These are phyloP conservation scores for Scheffersomyces illinoinensis DNA, from an alignment of 1,139 yeast species.

Conservation along the genomic window DNA sequence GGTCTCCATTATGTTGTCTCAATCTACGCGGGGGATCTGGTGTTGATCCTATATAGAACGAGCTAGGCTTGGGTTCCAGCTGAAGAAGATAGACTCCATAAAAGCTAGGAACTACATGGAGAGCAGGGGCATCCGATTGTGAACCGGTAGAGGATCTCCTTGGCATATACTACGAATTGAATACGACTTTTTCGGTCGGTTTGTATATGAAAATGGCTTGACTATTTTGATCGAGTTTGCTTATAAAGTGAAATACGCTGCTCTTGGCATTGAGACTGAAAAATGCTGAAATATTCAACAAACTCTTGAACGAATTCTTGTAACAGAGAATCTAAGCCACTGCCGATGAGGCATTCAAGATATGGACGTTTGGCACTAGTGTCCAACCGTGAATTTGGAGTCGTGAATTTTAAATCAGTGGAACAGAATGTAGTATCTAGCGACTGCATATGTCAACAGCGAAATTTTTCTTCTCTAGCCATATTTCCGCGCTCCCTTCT, in stretches of 20 bases:
- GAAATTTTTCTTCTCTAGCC: not conserved
- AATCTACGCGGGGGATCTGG: slow-evolving; percentile 70
- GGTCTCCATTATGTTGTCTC: slow-evolving; percentile 75
- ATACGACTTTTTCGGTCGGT: not conserved
- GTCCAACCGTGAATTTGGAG: not conserved
- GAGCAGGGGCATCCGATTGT: not conserved
- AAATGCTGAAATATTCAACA: not conserved
- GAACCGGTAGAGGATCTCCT: not conserved
- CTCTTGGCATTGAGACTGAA: not conserved
- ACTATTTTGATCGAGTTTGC: not conserved
- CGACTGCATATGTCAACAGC: not conserved
- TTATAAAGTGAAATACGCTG: not conserved
- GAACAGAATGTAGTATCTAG: not conserved
- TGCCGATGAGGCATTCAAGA: not conserved
- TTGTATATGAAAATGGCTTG: not conserved
- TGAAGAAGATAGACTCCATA: slow-evolving; percentile 71
- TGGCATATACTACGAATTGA: not conserved
- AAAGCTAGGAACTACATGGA: slow-evolving; percentile 33
- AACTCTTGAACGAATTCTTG: not conserved
- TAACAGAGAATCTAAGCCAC: not conserved
- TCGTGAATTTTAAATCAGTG: not conserved
- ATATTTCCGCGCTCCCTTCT: not conserved
- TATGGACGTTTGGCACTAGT: too few species aligned
- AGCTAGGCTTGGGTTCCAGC: slow-evolving; percentile 53
- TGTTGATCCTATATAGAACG: slow-evolving; percentile 76